Evolutionary conservation across 768 basidiomycete species (phyloP), one percentile per base, ranked within the genome.

Genomic region (Boletus huronensis): DNA sequence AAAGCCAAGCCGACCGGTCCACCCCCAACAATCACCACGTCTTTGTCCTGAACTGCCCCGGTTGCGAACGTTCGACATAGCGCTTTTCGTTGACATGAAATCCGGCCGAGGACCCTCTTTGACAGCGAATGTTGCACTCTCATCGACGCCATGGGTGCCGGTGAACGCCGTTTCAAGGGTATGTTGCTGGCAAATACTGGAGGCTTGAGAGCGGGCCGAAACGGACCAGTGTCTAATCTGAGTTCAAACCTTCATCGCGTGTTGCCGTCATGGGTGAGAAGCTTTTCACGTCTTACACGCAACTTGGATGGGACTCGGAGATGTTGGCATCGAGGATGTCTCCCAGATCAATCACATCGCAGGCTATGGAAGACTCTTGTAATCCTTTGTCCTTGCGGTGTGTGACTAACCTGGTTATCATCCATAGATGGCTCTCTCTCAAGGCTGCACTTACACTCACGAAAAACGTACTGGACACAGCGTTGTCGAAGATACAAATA

Each of bases 21-120:
- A 26, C 92, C 97, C 17, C 97, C 96, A 25, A 98, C 91, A 62
- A 98, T 90, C 21, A 96, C 90, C 32, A 98, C 79, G 68, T 98
- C 97, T 59, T 81, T 85, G 35, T 89, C 81, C 55, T 81, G 74
- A 26, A 69, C 50, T 9, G 54, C 46, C 16, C 53, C 50, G 23
- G 60, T 61, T 43, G 59, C 53, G 19, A 62, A 72, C 10, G 58
- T 23, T 49, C 66, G 62, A 23, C 40, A 19, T 11, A 31, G 35
- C 8, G 29, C 25, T 10, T 32, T 53, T 45, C 46, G 58, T 51
- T 29, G 55, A 45, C 59, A 36, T 16, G 39, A 42, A 23, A 51
- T 31, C n/a, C 23, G 48, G 17, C 31, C 3, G 11, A 55, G 41
- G 42, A 59, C 25, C 28, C 29, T 50, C 28, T 45, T 55, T 34